Evolutionary conservation across 2,329 filamentous ascomycete species (phyloP), one percentile per base, ranked within the genome.

Genomic region (Microcyclosporella mali): DNA sequence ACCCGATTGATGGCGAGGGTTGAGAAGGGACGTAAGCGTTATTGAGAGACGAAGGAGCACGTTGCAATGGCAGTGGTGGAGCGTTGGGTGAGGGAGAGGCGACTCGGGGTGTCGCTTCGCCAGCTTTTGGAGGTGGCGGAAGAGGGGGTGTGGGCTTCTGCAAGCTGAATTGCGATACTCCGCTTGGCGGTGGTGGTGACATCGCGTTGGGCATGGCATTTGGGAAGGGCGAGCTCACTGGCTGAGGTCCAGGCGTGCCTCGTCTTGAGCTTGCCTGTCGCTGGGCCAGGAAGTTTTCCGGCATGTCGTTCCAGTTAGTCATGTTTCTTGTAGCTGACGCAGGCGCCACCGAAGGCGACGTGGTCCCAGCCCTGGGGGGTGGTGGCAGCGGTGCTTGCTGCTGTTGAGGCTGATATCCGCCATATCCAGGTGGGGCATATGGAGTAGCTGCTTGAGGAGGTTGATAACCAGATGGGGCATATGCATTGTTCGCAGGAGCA

Each of bases 221-320:
- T 2, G 80, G 75, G 70, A 92, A 94, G 7, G 88, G 86, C 14
- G 85, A 79, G n/a, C 74, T 79, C 38, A 88, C 79, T 2, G 84
- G 72, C 39, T 80, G 77, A 33, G 68, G 60, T 42, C 74, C 80
- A 2, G 89, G 88, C 1, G 90, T 95, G 34, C 75, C 74, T 60
- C 83, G 79, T 53, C 89, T 81, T 16, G 82, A 76, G 11, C 78
- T 76, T 3, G 58, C 46, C 28, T 57, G 52, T n/a, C 84, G 75
- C 41, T 77, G 70, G 70, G 90, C 87, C 34, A 69, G 63, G 53
- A 97, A 81, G 43, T 69, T 85, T 57, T 95, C 77, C 1, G 92
- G 92, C 39, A 94, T 84, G 65, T 98, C 92, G 56, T 98, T 98
- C 92, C 92, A 98, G 56, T 85, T 84, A 19, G 82, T 79, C 50